A percentile compares a stretch with the other conserved stretches of the same genome.
phyloP scores from a whole-genome alignment of 2,329 filamentous ascomycete genomes.

The Hypomyces rosellus region DNA sequence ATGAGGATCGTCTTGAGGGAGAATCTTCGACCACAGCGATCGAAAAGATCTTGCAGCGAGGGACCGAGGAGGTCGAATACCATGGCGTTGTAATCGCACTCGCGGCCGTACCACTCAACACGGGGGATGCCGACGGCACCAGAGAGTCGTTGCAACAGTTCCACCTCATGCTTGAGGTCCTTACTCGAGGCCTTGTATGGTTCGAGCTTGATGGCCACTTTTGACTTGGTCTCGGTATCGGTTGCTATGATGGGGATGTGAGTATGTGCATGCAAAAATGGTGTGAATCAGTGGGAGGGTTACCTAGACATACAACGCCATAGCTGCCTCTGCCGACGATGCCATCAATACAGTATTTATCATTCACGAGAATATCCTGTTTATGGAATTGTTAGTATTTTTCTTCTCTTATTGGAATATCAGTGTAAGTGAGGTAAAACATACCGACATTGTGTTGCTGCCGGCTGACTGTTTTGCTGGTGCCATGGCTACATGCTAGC shows the following conservation, averaged over 20 bases:
- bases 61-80: constrained; percentile 41
- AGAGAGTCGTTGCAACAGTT: constrained; percentile 12
- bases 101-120: constrained; percentile 16
- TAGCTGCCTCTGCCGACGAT: constrained; percentile 8
- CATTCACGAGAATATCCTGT: background rate
- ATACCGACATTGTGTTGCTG: too few species aligned
- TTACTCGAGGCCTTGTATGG: background rate
- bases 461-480: too few species aligned
- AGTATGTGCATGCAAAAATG: background rate
- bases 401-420: background rate
- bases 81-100: constrained; percentile 18
- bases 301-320: constrained; percentile 10
- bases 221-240: constrained; percentile 20
- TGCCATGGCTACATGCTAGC: too few species aligned
- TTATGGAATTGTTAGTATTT: background rate
- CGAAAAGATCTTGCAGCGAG: constrained; percentile 59
- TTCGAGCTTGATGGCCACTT: constrained; percentile 28
- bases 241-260: constrained; percentile 10
- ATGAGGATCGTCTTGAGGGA: constrained; percentile 20
- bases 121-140: constrained; percentile 17
- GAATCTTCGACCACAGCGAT: constrained; percentile 15
- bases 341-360: constrained; percentile 3
- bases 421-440: background rate
- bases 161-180: constrained; percentile 14
- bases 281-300: background rate